phyloP scores from a whole-genome alignment of 2,329 filamentous ascomycete species.

The Diaporthe sp. region DNA sequence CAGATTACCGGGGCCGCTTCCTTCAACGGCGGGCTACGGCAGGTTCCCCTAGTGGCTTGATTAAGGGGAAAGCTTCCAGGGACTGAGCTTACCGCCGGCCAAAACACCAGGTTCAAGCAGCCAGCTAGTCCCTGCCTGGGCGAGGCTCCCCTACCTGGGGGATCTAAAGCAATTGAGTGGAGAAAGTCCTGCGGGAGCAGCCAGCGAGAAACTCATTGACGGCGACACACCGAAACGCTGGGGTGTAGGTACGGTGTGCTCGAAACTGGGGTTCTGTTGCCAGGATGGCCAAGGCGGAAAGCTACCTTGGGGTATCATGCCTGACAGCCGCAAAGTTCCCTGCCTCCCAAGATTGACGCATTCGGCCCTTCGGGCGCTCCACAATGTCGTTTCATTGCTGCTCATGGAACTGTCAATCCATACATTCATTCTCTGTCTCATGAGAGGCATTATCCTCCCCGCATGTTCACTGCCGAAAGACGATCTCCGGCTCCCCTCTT shows the following conservation, averaged over 20 bases:
- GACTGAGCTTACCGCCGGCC: constrained; percentile 1
- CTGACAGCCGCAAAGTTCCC: constrained; percentile 1
- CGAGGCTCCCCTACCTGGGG: not conserved
- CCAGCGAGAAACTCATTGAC: not conserved
- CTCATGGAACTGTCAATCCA: not conserved
- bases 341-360: not conserved
- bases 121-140: not conserved
- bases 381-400: not conserved
- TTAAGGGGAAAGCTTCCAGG: not conserved
- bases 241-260: not conserved
- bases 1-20: not conserved
- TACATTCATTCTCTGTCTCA: no score
- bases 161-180: not conserved
- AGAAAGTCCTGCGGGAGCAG: not conserved
- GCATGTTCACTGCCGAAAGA: not conserved
- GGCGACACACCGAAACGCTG: not conserved
- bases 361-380: not conserved
- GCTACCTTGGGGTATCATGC: constrained; percentile 11
- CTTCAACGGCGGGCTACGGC: constrained; percentile 13
- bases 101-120: constrained; percentile 6
- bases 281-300: constrained; percentile 2
- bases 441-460: not conserved
- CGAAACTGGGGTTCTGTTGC: not conserved
- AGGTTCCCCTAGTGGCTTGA: constrained; percentile 15
- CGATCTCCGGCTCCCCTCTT: constrained; percentile 2